Conservation (phyloP, 2,329 filamentous ascomycete genomes). For the Trichoderma semiorbis region DNA sequence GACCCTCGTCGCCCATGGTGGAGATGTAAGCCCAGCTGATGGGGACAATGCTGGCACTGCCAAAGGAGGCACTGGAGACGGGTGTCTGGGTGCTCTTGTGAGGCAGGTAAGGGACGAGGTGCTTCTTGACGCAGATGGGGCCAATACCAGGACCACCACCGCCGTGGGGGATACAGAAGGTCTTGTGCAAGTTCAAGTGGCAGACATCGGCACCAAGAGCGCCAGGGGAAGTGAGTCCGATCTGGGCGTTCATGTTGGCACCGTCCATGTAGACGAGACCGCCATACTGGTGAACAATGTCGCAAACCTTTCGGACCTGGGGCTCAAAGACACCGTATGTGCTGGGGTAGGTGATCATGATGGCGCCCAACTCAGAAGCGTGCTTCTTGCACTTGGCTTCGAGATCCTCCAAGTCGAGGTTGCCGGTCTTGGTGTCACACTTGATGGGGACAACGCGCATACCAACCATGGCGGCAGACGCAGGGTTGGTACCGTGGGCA, state of each 20-base stretch:
- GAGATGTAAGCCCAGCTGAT: constrained; percentile 96
- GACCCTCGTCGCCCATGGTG: constrained; percentile 75
- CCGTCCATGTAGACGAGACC: constrained; percentile 99
- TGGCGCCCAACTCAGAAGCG: constrained; percentile 78
- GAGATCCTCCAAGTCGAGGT: constrained; percentile 82
- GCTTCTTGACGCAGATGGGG: constrained; percentile 84
- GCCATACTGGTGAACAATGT: constrained; percentile 80
- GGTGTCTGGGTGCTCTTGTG: constrained; percentile 45
- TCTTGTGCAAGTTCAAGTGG: constrained; percentile 97
- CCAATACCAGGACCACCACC: constrained; percentile 92
- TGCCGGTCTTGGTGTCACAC: constrained; percentile 81
- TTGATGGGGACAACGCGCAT: constrained; percentile 93
- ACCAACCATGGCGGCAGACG: constrained; percentile 90
- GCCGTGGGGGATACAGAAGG: constrained; percentile 96
- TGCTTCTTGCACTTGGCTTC: constrained; percentile 87
- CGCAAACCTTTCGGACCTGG: constrained; percentile 77
- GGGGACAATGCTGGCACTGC: constrained; percentile 85
- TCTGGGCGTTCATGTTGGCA: constrained; percentile 98
- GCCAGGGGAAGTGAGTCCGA: constrained; percentile 88
- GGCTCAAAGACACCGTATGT: constrained; percentile 96
- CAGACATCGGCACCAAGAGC: constrained; percentile 96
- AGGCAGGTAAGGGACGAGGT: constrained; percentile 68
- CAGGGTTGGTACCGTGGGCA: constrained; percentile 93
- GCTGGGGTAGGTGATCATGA: constrained; percentile 96
- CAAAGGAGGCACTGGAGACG: constrained; percentile 79